Conservation (phyloP, 192 early-diverging fungal species). For the Diversispora epigaea region DNA sequence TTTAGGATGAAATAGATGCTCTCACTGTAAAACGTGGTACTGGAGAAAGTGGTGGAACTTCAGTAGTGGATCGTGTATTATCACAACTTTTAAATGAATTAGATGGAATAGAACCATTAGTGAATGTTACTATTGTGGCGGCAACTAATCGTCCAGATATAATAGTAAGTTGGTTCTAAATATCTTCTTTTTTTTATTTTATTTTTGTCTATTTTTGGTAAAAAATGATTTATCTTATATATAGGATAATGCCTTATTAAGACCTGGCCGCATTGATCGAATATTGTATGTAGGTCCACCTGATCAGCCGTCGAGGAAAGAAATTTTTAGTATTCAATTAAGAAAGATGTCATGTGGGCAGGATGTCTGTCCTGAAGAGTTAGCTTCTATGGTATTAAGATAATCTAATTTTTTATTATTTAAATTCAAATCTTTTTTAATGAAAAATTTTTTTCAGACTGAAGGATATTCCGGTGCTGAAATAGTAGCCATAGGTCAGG, state of each 20-base stretch:
- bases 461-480: conserved; percentile 96
- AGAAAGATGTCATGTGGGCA: conserved; percentile 66
- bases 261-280: conserved; percentile 94
- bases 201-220: not conserved
- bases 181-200: not conserved
- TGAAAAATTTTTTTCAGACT: conserved; percentile 38
- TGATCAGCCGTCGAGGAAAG: conserved; percentile 66
- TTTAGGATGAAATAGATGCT: conserved; percentile 95
- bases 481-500: conserved; percentile 87
- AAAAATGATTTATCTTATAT: not conserved
- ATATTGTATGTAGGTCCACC: conserved; percentile 94
- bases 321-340: conserved; percentile 80
- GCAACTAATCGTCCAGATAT: conserved; percentile 98
- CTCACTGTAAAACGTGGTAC: conserved; percentile 80
- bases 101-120: conserved; percentile 93
- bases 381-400: conserved; percentile 57
- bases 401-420: not conserved
- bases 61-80: conserved; percentile 91
- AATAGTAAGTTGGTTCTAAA: conserved; percentile 51
- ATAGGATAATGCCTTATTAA: conserved; percentile 84
- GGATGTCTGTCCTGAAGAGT: conserved; percentile 64
- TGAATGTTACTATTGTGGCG: conserved; percentile 95
- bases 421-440: not conserved
- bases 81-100: conserved; percentile 93
- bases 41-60: conserved; percentile 62